These are phyloP conservation scores for Fusarium sp. DNA, from an alignment of 2,329 filamentous ascomycete species.

Conservation along the genomic window DNA sequence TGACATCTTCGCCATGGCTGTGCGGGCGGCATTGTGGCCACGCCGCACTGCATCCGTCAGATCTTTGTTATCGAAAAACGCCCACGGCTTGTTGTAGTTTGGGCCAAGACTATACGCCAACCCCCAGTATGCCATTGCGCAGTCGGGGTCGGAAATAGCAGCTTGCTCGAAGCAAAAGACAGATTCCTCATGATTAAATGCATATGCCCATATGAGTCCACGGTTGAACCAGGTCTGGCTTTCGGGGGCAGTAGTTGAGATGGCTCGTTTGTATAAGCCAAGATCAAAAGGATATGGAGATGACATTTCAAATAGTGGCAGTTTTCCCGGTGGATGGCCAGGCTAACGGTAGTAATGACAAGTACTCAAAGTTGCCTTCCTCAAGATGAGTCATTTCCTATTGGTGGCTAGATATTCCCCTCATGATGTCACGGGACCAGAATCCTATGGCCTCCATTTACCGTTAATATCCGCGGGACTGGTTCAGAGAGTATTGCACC, in stretches of 20 bases:
- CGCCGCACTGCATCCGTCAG: conserved; percentile 19
- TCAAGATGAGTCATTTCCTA: not conserved
- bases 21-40: conserved; percentile 48
- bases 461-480: no score
- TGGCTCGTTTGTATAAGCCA: conserved; percentile 17
- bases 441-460: not conserved
- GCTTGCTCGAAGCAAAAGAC: conserved; percentile 73
- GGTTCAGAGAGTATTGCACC: no score
- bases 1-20: conserved; percentile 1
- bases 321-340: not conserved
- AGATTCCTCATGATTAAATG: conserved; percentile 82
- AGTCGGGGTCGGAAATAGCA: conserved; percentile 65
- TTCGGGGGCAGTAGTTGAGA: conserved; percentile 17
- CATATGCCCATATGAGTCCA: conserved; percentile 80
- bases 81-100: conserved; percentile 84
- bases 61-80: conserved; percentile 74
- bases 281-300: conserved; percentile 10
- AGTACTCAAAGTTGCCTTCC: not conserved
- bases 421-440: not conserved
- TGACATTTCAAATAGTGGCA: not conserved
- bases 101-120: conserved; percentile 79
- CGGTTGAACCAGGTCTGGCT: conserved; percentile 76
- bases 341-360: not conserved
- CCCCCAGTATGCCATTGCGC: conserved; percentile 77
- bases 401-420: not conserved